phyloP scores from a whole-genome alignment of 352 stramenopile genomes.

The Pythium aquatile region DNA sequence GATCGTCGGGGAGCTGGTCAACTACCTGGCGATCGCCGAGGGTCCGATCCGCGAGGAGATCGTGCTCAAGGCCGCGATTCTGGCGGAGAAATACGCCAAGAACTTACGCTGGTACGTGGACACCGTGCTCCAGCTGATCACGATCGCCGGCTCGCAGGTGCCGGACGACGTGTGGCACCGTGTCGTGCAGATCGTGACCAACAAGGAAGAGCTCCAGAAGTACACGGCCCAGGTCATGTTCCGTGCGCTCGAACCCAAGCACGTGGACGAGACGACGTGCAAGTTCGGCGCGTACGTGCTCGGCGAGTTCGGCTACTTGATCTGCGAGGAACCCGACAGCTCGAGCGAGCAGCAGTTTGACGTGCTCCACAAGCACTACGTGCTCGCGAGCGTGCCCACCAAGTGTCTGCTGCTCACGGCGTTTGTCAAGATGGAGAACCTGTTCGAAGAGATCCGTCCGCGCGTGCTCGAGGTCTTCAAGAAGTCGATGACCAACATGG shows the following conservation, averaged over 20 bases:
- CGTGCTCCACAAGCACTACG: conserved; percentile 96
- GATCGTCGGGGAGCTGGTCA: conserved; percentile 96
- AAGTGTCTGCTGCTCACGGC: conserved; percentile 94
- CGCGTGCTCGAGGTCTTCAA: conserved; percentile 92
- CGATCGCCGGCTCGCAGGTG: conserved; percentile 91
- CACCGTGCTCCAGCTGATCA: conserved; percentile 97
- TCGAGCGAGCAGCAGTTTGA: conserved; percentile 92
- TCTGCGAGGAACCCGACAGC: conserved; percentile 87
- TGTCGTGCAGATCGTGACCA: conserved; percentile 99
- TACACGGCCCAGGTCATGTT: conserved; percentile 73
- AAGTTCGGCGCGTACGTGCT: conserved; percentile 85
- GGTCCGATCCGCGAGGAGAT: conserved; percentile 94
- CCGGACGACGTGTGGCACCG: conserved; percentile 97
- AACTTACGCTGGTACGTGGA: conserved; percentile 97
- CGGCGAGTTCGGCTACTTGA: conserved; percentile 95
- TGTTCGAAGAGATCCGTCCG: conserved; percentile 83
- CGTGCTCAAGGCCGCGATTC: conserved; percentile 98
- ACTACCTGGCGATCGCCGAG: conserved; percentile 93
- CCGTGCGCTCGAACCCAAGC: conserved; percentile 90
- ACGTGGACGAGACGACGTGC: conserved; percentile 95
- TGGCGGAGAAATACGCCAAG: conserved; percentile 97
- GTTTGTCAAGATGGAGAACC: conserved; percentile 95
- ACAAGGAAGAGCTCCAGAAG: conserved; percentile 93
- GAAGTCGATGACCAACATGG: conserved; percentile 91
- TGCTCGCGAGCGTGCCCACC: conserved; percentile 75